These are phyloP conservation scores for Salix viminalis DNA, from an alignment of 345 rosid genomes.

Conservation along the genomic window DNA sequence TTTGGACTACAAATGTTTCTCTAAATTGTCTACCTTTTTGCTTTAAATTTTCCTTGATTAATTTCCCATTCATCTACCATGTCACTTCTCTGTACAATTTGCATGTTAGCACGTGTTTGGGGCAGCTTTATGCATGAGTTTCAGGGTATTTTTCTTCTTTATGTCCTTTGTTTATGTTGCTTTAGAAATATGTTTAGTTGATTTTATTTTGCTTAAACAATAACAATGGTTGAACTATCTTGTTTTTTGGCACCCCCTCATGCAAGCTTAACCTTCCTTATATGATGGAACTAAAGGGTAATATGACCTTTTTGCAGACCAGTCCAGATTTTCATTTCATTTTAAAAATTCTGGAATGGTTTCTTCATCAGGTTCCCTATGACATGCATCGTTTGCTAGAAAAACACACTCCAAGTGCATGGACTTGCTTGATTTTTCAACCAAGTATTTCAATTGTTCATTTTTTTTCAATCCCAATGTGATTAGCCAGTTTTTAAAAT, in stretches of 20 bases:
- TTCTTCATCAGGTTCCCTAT: not conserved
- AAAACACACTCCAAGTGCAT: not conserved
- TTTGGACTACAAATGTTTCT: slow-evolving; percentile 2
- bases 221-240: not conserved
- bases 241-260: not conserved
- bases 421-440: not conserved
- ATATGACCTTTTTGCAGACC: not conserved
- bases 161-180: not conserved
- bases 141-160: not conserved
- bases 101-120: not conserved
- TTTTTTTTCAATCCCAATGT: not conserved
- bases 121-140: not conserved
- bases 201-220: not conserved
- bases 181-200: not conserved
- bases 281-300: not conserved
- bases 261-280: not conserved
- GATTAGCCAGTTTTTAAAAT: not conserved
- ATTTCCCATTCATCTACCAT: not conserved
- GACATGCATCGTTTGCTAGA: not conserved
- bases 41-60: not conserved
- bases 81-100: not conserved
- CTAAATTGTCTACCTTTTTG: not conserved
- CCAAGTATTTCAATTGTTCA: not conserved
- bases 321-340: not conserved
- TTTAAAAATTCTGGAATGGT: not conserved